phyloP scores from a whole-genome alignment of 1,139 yeast genomes.

The Nadsonia commutata region DNA sequence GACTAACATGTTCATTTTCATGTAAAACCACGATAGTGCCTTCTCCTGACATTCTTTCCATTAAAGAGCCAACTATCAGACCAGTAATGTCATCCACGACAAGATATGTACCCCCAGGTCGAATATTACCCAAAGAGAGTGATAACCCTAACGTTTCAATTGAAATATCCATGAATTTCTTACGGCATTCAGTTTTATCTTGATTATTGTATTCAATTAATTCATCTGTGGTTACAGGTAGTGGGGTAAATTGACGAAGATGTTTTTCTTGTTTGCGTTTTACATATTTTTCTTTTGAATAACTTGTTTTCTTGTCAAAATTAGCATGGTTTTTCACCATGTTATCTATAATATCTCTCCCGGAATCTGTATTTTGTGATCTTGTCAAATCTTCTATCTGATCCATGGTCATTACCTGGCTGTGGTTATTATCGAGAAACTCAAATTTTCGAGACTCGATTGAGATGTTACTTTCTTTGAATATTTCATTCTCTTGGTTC shows the following conservation, averaged over 20 bases:
- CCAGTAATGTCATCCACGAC: slow-evolving; percentile 91
- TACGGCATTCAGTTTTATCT: slow-evolving; percentile 54
- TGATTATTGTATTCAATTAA: slow-evolving; percentile 61
- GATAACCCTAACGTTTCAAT: slow-evolving; percentile 69
- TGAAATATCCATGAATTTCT: slow-evolving; percentile 65
- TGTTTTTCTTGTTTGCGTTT: slow-evolving; percentile 88
- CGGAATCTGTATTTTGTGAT: slow-evolving; percentile 33
- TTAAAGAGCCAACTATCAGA: slow-evolving; percentile 59
- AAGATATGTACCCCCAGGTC: slow-evolving; percentile 79
- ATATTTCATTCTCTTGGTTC: not conserved
- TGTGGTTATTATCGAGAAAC: slow-evolving; percentile 58
- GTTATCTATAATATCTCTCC: slow-evolving; percentile 69
- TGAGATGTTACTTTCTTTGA: not conserved
- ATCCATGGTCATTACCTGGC: slow-evolving; percentile 57
- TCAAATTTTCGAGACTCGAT: too few species aligned
- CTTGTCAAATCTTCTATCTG: slow-evolving; percentile 73
- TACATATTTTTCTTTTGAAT: slow-evolving; percentile 82
- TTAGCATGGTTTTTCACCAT: slow-evolving; percentile 75
- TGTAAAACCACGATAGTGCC: slow-evolving; percentile 70
- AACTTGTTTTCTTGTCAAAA: slow-evolving; percentile 77
- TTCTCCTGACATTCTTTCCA: slow-evolving; percentile 78
- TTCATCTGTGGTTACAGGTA: slow-evolving; percentile 63
- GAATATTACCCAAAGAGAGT: slow-evolving; percentile 63
- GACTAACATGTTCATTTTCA: slow-evolving; percentile 85
- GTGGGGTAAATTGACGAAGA: slow-evolving; percentile 69